These are phyloP conservation scores for Fusarium continuum DNA, from an alignment of 2,329 filamentous ascomycete genomes.

Conservation along the genomic window DNA sequence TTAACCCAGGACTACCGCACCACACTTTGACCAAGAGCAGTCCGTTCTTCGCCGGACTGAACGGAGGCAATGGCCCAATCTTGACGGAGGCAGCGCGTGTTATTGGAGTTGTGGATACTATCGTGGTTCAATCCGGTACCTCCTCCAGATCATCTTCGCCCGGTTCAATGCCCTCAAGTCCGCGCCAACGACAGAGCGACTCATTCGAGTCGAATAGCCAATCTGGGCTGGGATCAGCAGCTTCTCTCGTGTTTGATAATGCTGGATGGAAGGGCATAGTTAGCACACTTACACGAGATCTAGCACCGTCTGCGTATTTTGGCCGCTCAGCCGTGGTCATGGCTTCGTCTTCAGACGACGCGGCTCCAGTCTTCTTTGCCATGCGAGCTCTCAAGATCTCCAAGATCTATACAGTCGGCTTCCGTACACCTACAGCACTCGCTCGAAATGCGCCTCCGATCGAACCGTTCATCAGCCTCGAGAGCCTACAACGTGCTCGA, in stretches of 20 bases:
- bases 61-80: slow-evolving; percentile 61
- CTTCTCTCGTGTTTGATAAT: slow-evolving; percentile 78
- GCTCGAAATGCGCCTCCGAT: slow-evolving; percentile 71
- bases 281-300: slow-evolving; percentile 80
- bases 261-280: slow-evolving; percentile 87
- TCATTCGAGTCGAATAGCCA: slow-evolving; percentile 38
- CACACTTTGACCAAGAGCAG: slow-evolving; percentile 67
- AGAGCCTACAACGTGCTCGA: slow-evolving; percentile 65
- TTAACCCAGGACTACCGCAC: slow-evolving; percentile 75
- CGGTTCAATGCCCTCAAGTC: slow-evolving; percentile 59
- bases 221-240: slow-evolving; percentile 56
- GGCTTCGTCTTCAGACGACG: slow-evolving; percentile 76
- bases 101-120: slow-evolving; percentile 85
- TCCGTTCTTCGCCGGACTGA: slow-evolving; percentile 60
- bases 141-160: slow-evolving; percentile 57
- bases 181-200: slow-evolving; percentile 50
- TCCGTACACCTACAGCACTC: slow-evolving; percentile 71
- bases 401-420: slow-evolving; percentile 86
- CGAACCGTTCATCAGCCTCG: slow-evolving; percentile 81
- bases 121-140: slow-evolving; percentile 67
- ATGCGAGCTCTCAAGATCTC: slow-evolving; percentile 78
- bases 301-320: slow-evolving; percentile 83
- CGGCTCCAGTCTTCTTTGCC: slow-evolving; percentile 81
- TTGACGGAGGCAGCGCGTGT: slow-evolving; percentile 80
- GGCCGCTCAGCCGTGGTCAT: slow-evolving; percentile 80